Conservation (phyloP, 2,329 filamentous ascomycete genomes). For the Harringtonia lauricola region DNA sequence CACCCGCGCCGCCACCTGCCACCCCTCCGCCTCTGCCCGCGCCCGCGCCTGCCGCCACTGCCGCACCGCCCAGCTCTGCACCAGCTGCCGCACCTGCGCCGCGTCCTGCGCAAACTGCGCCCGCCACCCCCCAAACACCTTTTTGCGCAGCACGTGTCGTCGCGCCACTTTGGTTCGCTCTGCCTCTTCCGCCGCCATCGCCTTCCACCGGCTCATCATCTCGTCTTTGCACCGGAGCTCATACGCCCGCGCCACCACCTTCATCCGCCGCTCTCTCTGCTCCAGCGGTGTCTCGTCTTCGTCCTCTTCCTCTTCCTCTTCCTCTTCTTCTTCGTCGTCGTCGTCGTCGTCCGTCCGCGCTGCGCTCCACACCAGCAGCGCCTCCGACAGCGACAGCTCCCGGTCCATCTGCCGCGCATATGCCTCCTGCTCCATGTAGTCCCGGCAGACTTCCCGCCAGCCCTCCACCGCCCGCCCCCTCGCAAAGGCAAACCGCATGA, state of each 20-base stretch:
- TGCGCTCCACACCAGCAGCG: conserved; percentile 9
- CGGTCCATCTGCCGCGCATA: conserved; percentile 12
- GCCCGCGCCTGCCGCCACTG: conserved; percentile 17
- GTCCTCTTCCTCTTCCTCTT: neutral
- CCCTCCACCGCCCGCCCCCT: conserved; percentile 4
- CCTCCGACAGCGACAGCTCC: conserved; percentile 11
- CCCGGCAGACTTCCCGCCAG: conserved; percentile 3
- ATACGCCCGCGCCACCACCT: conserved; percentile 50
- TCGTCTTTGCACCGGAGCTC: conserved; percentile 57
- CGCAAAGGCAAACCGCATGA: conserved; percentile 9
- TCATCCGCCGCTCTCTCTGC: conserved; percentile 35
- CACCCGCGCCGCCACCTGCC: conserved; percentile 17
- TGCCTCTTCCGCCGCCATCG: conserved; percentile 51
- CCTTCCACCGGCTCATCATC: conserved; percentile 59
- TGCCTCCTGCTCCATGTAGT: neutral
- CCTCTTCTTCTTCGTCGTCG: neutral
- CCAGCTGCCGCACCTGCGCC: conserved; percentile 30
- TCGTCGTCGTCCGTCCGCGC: neutral
- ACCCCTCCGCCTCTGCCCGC: conserved; percentile 12
- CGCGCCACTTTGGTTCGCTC: conserved; percentile 57
- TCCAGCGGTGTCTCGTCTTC: conserved; percentile 7
- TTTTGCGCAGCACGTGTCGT: conserved; percentile 57
- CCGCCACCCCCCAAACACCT: conserved; percentile 60
- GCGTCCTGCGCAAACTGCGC: conserved; percentile 53
- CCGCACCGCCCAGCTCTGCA: conserved; percentile 15